Percentiles rank a stretch among this genome's conserved stretches.
phyloP scores from a whole-genome alignment of 768 basidiomycete genomes.

The Leccinum rimulosum region DNA sequence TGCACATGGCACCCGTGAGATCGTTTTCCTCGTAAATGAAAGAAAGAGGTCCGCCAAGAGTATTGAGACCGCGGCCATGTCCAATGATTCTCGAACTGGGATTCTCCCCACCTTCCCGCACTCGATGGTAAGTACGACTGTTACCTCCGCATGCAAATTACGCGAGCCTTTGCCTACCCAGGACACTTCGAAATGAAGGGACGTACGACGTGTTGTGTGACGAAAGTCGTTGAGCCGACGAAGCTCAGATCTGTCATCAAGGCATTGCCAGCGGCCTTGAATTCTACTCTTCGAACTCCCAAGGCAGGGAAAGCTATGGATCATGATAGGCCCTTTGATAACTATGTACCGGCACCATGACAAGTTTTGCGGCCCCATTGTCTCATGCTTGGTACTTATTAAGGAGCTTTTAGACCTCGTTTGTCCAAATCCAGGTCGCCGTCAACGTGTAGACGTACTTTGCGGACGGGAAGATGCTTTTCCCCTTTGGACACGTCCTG shows the following conservation, averaged over 20 bases:
- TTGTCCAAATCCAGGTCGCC: background rate
- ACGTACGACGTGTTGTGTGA: constrained; percentile 1
- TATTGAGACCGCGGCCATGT: constrained; percentile 6
- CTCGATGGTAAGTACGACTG: constrained; percentile 11
- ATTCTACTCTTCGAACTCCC: constrained; percentile 8
- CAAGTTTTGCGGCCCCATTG: background rate
- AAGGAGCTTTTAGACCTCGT: background rate
- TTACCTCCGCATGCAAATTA: constrained; percentile 7
- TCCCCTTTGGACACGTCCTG: background rate
- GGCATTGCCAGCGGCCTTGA: background rate
- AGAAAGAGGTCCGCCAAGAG: constrained; percentile 18
- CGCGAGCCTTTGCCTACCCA: constrained; percentile 7
- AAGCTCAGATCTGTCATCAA: constrained; percentile 9
- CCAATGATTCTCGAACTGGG: constrained; percentile 1
- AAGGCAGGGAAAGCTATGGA: background rate
- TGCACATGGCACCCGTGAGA: constrained; percentile 18
- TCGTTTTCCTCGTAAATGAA: constrained; percentile 14
- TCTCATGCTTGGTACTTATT: background rate
- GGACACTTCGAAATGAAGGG: constrained; percentile 6
- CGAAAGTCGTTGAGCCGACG: constrained; percentile 8
- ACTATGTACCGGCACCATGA: background rate
- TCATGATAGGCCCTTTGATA: background rate
- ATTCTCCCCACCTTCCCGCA: constrained; percentile 15
- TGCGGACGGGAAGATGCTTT: constrained; percentile 5
- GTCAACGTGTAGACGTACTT: constrained; percentile 10